Percentiles rank a stretch among this genome's conserved stretches.
Conservation (phyloP, 805 yeast species). For the Saccharomycopsis javanensis region DNA sequence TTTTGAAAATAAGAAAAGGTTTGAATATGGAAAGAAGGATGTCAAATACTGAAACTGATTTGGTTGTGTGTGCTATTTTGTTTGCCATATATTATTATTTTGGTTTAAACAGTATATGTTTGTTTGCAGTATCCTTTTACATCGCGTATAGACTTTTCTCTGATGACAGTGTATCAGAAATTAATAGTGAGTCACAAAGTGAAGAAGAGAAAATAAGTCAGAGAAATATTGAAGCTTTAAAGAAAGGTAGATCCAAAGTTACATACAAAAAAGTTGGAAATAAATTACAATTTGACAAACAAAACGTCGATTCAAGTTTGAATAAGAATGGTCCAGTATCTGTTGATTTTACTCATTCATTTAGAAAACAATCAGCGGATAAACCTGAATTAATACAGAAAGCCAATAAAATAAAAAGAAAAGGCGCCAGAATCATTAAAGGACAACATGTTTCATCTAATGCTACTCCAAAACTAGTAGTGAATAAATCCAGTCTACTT, state of each 20-base stretch:
- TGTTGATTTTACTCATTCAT: constrained; percentile 33
- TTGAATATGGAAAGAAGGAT: neutral
- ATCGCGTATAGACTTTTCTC: neutral
- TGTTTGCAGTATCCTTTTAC: neutral
- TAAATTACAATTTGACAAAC: constrained; percentile 13
- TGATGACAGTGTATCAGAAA: neutral
- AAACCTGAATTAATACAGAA: neutral
- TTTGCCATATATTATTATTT: neutral
- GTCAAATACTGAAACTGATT: constrained; percentile 1
- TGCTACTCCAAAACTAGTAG: constrained; percentile 12
- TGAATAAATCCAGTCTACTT: constrained; percentile 5
- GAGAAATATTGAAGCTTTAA: constrained; percentile 21
- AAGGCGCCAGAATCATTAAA: constrained; percentile 11
- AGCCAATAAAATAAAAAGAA: constrained; percentile 1
- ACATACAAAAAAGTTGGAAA: constrained; percentile 9
- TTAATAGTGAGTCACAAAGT: neutral
- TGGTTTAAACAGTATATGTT: neutral
- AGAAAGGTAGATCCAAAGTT: constrained; percentile 9
- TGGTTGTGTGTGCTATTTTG: neutral
- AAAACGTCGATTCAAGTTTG: constrained; percentile 8
- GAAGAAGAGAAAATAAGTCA: neutral
- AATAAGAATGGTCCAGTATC: constrained; percentile 21
- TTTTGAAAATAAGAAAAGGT: neutral
- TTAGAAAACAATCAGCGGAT: constrained; percentile 20
- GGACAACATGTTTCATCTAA: constrained; percentile 12